Conservation (phyloP, 768 basidiomycete genomes). For the Gloeophyllum trabeum region DNA sequence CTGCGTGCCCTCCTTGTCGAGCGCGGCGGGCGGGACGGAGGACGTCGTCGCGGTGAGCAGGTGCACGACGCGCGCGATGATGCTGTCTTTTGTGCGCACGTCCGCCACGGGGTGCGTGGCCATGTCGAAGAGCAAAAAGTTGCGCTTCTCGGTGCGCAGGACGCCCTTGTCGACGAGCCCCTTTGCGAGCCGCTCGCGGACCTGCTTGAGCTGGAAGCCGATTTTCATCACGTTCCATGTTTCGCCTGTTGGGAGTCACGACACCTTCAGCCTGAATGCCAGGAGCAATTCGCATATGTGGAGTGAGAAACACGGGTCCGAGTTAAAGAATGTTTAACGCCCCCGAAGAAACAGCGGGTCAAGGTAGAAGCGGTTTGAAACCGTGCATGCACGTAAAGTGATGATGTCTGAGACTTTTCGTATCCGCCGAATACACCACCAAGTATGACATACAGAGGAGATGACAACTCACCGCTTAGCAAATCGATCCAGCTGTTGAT, state of each 20-base stretch:
- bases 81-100: slow-evolving; percentile 76
- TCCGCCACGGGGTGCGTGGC: slow-evolving; percentile 97
- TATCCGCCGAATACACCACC: neutral
- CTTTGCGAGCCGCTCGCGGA: slow-evolving; percentile 94
- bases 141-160: slow-evolving; percentile 97
- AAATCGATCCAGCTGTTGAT: slow-evolving; percentile 94
- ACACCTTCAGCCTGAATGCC: neutral
- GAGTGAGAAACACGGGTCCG: slow-evolving; percentile 1
- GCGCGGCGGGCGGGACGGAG: slow-evolving; percentile 62
- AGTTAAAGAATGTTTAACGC: neutral
- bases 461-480: slow-evolving; percentile 62
- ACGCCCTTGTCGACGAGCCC: slow-evolving; percentile 97
- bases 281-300: neutral
- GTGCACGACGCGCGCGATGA: slow-evolving; percentile 64
- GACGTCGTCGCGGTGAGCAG: slow-evolving; percentile 79
- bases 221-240: slow-evolving; percentile 99
- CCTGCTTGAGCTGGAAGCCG: slow-evolving; percentile 97
- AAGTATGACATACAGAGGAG: neutral
- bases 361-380: no score
- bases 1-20: slow-evolving; percentile 69
- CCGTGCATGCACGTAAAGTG: no score
- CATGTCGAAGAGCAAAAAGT: slow-evolving; percentile 99
- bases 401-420: no score
- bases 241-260: slow-evolving; percentile 54
- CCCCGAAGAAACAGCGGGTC: no score